Base-by-base conservation (phyloP, 2,329 filamentous ascomycete genomes). In the Clarireedia homoeocarpa region DNA sequence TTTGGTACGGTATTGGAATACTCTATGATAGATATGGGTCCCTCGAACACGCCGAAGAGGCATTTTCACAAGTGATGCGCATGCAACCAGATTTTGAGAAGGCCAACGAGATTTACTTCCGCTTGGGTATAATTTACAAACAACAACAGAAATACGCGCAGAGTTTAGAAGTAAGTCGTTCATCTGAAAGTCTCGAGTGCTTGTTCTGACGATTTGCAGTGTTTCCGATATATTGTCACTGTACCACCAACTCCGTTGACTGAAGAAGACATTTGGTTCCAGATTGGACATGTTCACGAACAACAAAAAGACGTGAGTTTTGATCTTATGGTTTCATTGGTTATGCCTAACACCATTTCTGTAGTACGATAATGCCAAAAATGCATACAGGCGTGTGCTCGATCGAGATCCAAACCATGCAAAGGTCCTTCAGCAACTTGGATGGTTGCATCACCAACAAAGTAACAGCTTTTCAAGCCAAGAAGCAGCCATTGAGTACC, bases 261-360 rank as follows among this genome's bases (percentile, higher is more conserved):
- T 0, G 91, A 97, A 71, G 92, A 97, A 71, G 94, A 99, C 66
- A 99, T 99, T 59, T 97, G 92, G 92, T 99, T 99, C 76, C 94
- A 99, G 72, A 97, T 99, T 68, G 94, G 94, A 26, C 94, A 99
- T 71, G 94, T 99, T 50, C 91, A 99, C 67, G 94, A 99, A 70
- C 94, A 97, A 68, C 92, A 97, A 72, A 97, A 97, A 79, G 94
- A 99, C 68, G 91, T 96, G 78, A 75, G 90, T 79, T 45, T 23
- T 30, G 5, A 39, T 30, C 26, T 39, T 48, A n/a, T 12, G 20
- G 24, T 54, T 51, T 39, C 53, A 42, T 49, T 44, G 52, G 15
- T 48, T n/a, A 7, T 39, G 50, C 54, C 67, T 74, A 52, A 74
- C 60, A 57, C 63, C 42, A 23, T 26, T 24, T 52, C 57, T 56